phyloP scores from a whole-genome alignment of 345 rosid genomes.

The Psidium guajava region DNA sequence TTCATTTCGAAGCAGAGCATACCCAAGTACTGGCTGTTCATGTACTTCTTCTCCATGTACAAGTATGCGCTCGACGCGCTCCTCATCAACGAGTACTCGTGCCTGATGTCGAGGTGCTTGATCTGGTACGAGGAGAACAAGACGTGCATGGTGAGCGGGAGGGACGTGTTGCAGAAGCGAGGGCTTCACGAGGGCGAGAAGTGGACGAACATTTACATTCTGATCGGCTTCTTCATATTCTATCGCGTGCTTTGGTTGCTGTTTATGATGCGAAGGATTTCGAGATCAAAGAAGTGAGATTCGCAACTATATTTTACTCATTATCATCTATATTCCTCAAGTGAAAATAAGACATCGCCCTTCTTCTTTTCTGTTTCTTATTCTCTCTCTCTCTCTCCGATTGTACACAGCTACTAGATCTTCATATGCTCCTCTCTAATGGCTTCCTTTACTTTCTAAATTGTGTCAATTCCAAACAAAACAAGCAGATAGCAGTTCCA shows the following conservation, averaged over 20 bases:
- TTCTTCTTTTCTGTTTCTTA: background rate
- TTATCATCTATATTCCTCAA: background rate
- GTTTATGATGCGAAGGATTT: constrained; percentile 62
- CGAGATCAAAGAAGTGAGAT: constrained; percentile 46
- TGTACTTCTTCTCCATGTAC: constrained; percentile 92
- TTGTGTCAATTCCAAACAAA: background rate
- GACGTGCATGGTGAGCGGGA: constrained; percentile 58
- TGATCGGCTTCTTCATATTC: constrained; percentile 76
- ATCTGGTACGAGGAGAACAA: constrained; percentile 44
- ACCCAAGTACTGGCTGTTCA: constrained; percentile 89
- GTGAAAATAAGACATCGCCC: background rate
- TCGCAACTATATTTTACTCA: background rate
- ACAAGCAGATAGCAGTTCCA: background rate
- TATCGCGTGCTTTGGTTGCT: constrained; percentile 79
- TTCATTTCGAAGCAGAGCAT: constrained; percentile 68
- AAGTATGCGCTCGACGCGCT: constrained; percentile 84
- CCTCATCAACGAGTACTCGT: constrained; percentile 81
- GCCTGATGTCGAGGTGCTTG: constrained; percentile 52
- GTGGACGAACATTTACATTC: constrained; percentile 63
- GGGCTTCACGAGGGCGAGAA: constrained; percentile 54
- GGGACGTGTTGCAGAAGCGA: constrained; percentile 53
- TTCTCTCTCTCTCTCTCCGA: background rate
- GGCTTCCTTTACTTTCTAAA: background rate
- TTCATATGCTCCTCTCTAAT: background rate
- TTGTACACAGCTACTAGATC: background rate